phyloP scores from a whole-genome alignment of 768 basidiomycete species.

The Rhodotorula diobovata region DNA sequence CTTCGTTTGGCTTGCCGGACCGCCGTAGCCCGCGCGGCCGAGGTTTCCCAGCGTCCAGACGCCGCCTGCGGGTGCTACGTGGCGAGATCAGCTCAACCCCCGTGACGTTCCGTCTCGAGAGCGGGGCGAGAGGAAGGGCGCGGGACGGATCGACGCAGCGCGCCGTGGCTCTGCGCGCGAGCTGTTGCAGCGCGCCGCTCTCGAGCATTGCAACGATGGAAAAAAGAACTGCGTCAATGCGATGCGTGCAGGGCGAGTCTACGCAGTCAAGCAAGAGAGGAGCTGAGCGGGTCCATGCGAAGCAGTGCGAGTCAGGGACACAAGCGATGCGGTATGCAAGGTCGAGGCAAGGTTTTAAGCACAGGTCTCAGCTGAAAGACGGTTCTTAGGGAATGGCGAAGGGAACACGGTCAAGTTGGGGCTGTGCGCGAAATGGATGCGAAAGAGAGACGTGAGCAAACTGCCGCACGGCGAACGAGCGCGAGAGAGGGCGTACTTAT shows the following conservation, averaged over 20 bases:
- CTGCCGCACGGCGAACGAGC: neutral
- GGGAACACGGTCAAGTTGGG: constrained; percentile 3
- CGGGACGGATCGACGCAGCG: no score
- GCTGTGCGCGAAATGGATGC: neutral
- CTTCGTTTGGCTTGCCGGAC: no score
- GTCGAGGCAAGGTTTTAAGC: neutral
- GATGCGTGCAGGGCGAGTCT: no score
- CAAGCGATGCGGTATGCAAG: neutral
- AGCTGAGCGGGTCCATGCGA: no score
- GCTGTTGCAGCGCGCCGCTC: no score
- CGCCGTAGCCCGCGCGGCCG: constrained; percentile 82
- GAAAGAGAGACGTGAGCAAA: neutral
- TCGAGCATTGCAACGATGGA: no score
- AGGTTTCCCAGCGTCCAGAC: constrained; percentile 57
- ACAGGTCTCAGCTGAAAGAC: neutral
- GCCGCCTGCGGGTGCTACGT: constrained; percentile 62
- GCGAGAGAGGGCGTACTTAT: constrained; percentile 5
- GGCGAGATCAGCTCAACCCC: no score
- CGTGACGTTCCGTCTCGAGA: no score
- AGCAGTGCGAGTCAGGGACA: no score
- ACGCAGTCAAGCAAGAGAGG: no score
- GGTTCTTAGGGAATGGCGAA: constrained; percentile 1
- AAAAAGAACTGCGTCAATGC: no score
- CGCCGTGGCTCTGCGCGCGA: no score
- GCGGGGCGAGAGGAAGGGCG: neutral